phyloP scores from a whole-genome alignment of 495 filamentous ascomycete species.

The Xylaria longipes region DNA sequence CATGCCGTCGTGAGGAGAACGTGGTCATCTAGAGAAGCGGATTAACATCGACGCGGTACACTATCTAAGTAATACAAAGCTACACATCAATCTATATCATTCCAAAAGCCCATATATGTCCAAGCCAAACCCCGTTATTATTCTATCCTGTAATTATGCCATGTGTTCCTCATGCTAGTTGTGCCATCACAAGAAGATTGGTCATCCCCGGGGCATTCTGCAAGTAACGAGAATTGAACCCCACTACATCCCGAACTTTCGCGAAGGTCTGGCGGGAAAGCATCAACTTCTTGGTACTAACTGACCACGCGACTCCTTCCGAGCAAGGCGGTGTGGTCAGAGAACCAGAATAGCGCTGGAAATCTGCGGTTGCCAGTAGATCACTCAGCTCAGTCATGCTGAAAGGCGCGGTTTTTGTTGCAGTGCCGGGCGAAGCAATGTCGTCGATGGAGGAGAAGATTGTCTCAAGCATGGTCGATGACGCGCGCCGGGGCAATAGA shows the following conservation, averaged over 20 bases:
- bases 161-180: neutral
- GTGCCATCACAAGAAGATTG: conserved; percentile 57
- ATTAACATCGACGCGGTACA: neutral
- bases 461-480: conserved; percentile 59
- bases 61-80: conserved; percentile 1
- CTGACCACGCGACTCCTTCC: conserved; percentile 65
- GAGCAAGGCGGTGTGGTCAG: conserved; percentile 74
- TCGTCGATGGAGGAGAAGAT: conserved; percentile 58
- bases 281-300: conserved; percentile 58
- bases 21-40: neutral
- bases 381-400: conserved; percentile 61
- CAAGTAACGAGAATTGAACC: conserved; percentile 68
- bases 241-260: conserved; percentile 62
- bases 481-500: conserved; percentile 29
- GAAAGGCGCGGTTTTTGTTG: conserved; percentile 60
- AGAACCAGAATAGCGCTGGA: conserved; percentile 66
- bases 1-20: neutral
- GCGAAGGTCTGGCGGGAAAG: conserved; percentile 62
- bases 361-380: conserved; percentile 53
- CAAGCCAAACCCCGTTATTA: neutral
- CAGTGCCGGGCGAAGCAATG: conserved; percentile 61
- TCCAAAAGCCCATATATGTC: neutral
- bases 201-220: conserved; percentile 62
- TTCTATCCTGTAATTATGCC: neutral
- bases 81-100: neutral